phyloP scores from a whole-genome alignment of 768 basidiomycete genomes.

The Tylopilus cervinicoccineus region DNA sequence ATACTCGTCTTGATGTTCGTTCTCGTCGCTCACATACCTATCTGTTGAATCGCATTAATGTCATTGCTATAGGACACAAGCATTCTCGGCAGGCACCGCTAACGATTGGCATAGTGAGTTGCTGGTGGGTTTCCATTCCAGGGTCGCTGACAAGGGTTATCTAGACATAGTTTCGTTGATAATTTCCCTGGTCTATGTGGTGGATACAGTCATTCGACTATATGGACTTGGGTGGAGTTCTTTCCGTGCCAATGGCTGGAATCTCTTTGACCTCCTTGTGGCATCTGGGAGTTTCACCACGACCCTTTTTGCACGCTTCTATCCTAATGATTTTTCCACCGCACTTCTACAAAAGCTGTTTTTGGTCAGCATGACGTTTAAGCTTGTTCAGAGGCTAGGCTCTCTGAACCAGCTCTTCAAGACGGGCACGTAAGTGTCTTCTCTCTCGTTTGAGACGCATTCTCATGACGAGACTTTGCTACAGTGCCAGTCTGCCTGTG shows the following conservation, averaged over 20 bases:
- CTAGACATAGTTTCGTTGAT: constrained; percentile 75
- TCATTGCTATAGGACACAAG: constrained; percentile 65
- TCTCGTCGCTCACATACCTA: neutral
- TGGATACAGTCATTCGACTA: constrained; percentile 76
- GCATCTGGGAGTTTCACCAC: constrained; percentile 81
- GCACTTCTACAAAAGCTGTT: constrained; percentile 86
- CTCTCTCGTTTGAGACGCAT: neutral
- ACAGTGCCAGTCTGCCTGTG: constrained; percentile 78
- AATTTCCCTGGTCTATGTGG: constrained; percentile 64
- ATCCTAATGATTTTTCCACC: constrained; percentile 43
- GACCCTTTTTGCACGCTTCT: constrained; percentile 66
- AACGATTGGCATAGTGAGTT: constrained; percentile 60
- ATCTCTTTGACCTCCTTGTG: constrained; percentile 81
- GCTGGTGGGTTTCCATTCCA: neutral
- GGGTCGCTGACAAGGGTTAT: constrained; percentile 4
- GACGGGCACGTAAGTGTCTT: constrained; percentile 78
- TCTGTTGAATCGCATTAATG: neutral
- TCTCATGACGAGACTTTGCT: neutral
- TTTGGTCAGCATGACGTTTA: constrained; percentile 89
- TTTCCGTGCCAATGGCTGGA: constrained; percentile 89
- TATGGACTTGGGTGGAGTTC: constrained; percentile 81
- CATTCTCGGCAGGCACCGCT: constrained; percentile 52
- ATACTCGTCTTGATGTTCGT: constrained; percentile 79
- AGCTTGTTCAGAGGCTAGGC: constrained; percentile 85
- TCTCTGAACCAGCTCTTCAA: constrained; percentile 96